Evolutionary conservation across 1,284 basidiomycete genomes (phyloP).

Genomic region (Ustilago loliicola): DNA sequence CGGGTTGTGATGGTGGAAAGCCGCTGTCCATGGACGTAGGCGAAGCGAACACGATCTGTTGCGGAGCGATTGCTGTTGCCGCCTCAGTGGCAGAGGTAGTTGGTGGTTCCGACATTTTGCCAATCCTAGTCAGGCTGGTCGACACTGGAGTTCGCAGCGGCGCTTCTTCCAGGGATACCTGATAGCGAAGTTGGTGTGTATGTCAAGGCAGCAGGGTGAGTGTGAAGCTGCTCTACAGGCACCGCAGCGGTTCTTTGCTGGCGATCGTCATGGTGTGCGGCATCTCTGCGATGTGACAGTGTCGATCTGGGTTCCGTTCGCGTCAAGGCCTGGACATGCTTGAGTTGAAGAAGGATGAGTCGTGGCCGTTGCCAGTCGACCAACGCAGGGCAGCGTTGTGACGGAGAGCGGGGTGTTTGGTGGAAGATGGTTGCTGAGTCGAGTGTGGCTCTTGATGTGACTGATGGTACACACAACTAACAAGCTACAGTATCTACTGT

Average conservation of each 20-base stretch:
- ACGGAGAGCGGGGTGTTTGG: not conserved
- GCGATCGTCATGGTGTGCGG: not conserved
- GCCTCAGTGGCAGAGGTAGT: not conserved
- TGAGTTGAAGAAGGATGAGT: not conserved
- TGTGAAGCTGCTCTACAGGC: not conserved
- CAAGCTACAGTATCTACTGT: not conserved
- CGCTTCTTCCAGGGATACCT: not conserved
- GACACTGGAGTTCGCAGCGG: not conserved
- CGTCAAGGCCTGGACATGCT: not conserved
- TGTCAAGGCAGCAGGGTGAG: not conserved
- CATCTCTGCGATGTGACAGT: not conserved
- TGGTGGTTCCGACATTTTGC: conserved; percentile 28
- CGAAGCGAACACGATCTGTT: conserved; percentile 25
- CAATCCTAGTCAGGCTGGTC: not conserved
- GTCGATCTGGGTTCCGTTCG: not conserved
- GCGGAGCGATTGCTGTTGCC: not conserved
- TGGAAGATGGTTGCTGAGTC: not conserved
- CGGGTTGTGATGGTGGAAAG: conserved; percentile 8
- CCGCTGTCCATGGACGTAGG: conserved; percentile 28
- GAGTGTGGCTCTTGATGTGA: not conserved
- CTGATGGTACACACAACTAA: not conserved
- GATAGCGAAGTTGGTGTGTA: not conserved
- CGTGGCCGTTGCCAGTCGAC: not conserved
- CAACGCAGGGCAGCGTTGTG: not conserved
- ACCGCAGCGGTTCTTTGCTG: not conserved